These are phyloP conservation scores for Termitomyces sp. DNA, from an alignment of 768 basidiomycete species.

Conservation along the genomic window DNA sequence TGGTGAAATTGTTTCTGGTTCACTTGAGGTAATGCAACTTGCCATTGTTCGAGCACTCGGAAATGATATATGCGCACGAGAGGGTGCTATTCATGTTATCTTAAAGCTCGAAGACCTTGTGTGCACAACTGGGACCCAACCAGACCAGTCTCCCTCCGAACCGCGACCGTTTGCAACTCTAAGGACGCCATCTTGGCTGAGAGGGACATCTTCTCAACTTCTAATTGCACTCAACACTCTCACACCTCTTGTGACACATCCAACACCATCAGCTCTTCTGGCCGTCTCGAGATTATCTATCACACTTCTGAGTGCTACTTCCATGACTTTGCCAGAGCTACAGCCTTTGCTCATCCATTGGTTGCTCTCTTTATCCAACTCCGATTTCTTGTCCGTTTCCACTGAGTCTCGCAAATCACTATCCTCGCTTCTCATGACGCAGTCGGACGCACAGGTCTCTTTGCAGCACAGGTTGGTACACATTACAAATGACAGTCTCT, in stretches of 20 bases:
- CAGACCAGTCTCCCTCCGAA: constrained; percentile 14
- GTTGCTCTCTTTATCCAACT: constrained; percentile 67
- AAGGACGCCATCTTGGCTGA: constrained; percentile 74
- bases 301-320: constrained; percentile 46
- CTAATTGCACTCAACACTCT: constrained; percentile 78
- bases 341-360: constrained; percentile 66
- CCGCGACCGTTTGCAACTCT: constrained; percentile 40
- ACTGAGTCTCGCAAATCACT: constrained; percentile 42
- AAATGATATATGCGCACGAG: constrained; percentile 59
- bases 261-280: constrained; percentile 57
- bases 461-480: constrained; percentile 55
- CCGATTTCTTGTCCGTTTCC: constrained; percentile 49
- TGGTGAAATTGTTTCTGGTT: constrained; percentile 57
- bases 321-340: constrained; percentile 60
- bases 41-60: constrained; percentile 55
- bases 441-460: constrained; percentile 36
- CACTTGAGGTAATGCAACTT: constrained; percentile 51
- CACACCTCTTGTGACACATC: constrained; percentile 65
- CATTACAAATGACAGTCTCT: constrained; percentile 58
- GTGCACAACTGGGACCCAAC: constrained; percentile 19
- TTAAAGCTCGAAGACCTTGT: constrained; percentile 61
- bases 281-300: constrained; percentile 55
- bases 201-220: constrained; percentile 76
- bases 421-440: constrained; percentile 34
- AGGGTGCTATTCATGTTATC: constrained; percentile 52